phyloP scores from a whole-genome alignment of 2,329 filamentous ascomycete genomes.

The Fusarium sp. region DNA sequence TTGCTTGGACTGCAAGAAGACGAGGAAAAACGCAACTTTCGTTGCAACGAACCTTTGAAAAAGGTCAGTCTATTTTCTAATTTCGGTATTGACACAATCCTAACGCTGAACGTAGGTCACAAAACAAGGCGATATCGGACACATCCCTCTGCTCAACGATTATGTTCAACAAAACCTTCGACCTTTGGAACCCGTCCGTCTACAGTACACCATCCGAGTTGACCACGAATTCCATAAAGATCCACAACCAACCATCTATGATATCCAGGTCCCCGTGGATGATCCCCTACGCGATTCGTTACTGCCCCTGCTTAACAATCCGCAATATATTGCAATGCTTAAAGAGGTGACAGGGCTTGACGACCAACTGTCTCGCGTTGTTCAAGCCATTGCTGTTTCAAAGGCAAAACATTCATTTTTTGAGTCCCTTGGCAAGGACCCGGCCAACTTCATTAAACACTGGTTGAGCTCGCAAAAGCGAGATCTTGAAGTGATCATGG shows the following conservation, averaged over 20 bases:
- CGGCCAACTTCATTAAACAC: slow-evolving; percentile 82
- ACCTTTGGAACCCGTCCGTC: slow-evolving; percentile 82
- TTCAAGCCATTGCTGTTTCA: slow-evolving; percentile 85
- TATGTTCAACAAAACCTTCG: slow-evolving; percentile 83
- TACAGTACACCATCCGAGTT: slow-evolving; percentile 93
- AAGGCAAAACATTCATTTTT: slow-evolving; percentile 94
- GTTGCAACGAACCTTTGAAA: slow-evolving; percentile 85
- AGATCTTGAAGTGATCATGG: slow-evolving; percentile 88
- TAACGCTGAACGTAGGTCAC: slow-evolving; percentile 69
- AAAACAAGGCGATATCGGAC: slow-evolving; percentile 78
- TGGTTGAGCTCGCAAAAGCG: slow-evolving; percentile 94
- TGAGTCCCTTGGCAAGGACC: slow-evolving; percentile 80
- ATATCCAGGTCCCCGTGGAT: slow-evolving; percentile 85
- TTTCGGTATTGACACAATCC: slow-evolving; percentile 7
- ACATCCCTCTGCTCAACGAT: slow-evolving; percentile 87
- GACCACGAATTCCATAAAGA: slow-evolving; percentile 84
- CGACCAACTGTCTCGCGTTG: slow-evolving; percentile 83
- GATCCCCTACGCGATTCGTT: slow-evolving; percentile 81
- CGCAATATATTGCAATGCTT: slow-evolving; percentile 77
- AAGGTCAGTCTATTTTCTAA: slow-evolving; percentile 66
- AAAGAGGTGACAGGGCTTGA: slow-evolving; percentile 82
- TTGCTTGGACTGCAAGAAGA: slow-evolving; percentile 89
- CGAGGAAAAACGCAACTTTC: slow-evolving; percentile 92
- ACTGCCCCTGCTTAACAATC: slow-evolving; percentile 73
- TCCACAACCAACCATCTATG: slow-evolving; percentile 86